phyloP scores from a whole-genome alignment of 805 yeast species.

The Kuraishia piskuri region DNA sequence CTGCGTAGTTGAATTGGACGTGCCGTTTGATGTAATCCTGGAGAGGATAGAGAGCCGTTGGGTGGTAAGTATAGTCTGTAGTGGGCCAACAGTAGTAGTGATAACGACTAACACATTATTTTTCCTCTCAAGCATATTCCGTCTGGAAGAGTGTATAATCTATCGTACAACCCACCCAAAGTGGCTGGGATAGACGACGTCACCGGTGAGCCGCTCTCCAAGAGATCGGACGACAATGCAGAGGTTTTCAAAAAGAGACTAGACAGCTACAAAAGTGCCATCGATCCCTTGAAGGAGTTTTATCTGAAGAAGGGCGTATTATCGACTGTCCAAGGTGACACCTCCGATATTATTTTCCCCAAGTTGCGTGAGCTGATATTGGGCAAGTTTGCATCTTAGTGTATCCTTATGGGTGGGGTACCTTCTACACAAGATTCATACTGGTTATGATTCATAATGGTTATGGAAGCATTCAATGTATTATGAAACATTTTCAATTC shows the following conservation, averaged over 20 bases:
- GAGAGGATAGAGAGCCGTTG: conserved; percentile 79
- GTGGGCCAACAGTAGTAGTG: too few species aligned
- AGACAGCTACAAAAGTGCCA: conserved; percentile 46
- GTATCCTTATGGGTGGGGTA: neutral
- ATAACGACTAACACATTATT: neutral
- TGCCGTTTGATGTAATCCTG: conserved; percentile 76
- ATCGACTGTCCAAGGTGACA: conserved; percentile 57
- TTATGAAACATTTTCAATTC: too few species aligned
- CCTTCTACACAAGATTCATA: neutral
- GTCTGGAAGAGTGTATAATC: conserved; percentile 81
- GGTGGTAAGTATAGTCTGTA: conserved; percentile 30
- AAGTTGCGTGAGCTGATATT: conserved; percentile 38
- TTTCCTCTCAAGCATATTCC: conserved; percentile 40
- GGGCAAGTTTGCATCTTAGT: conserved; percentile 16
- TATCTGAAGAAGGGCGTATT: conserved; percentile 44
- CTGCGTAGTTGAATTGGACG: conserved; percentile 78
- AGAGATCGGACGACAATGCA: conserved; percentile 78
- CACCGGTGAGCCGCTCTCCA: conserved; percentile 78
- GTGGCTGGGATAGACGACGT: conserved; percentile 74
- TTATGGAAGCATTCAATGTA: too few species aligned
- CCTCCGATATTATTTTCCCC: conserved; percentile 81
- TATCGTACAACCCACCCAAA: conserved; percentile 86
- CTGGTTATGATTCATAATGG: too few species aligned
- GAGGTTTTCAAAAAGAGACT: conserved; percentile 64
- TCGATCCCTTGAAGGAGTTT: conserved; percentile 58